Conservation (phyloP, 148 eudicot genomes). For the Talinum fruticosum region DNA sequence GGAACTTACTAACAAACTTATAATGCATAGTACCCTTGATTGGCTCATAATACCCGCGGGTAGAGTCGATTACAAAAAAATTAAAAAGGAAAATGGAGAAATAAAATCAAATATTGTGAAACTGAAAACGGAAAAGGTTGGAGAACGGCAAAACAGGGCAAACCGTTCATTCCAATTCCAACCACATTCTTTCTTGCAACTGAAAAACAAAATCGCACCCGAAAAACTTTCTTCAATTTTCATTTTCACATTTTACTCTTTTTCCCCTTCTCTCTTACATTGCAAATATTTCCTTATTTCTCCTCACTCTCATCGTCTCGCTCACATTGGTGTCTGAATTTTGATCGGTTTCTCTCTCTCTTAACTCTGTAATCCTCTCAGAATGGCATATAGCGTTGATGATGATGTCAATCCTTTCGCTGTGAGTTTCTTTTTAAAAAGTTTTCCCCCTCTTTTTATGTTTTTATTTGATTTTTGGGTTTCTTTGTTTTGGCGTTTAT, state of each 20-base stretch:
- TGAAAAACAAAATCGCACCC: background rate
- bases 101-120: no score
- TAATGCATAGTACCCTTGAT: no score
- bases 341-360: background rate
- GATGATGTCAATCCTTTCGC: slow-evolving; percentile 73
- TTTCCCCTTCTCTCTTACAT: background rate
- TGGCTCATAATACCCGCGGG: no score
- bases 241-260: no score
- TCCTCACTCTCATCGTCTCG: background rate
- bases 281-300: background rate
- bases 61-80: no score
- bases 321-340: slow-evolving; percentile 2
- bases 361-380: background rate
- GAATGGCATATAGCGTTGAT: slow-evolving; percentile 44
- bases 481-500: background rate
- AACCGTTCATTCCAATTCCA: background rate
- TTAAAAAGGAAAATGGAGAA: no score
- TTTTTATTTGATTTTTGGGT: background rate
- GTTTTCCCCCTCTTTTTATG: no score
- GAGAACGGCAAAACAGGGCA: background rate
- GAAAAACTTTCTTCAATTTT: no score
- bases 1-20: no score
- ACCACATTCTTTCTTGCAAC: background rate
- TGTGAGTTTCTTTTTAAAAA: slow-evolving; percentile 27
- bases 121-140: background rate